Conservation (phyloP, 768 basidiomycete species). For the Amanita polypyramis region DNA sequence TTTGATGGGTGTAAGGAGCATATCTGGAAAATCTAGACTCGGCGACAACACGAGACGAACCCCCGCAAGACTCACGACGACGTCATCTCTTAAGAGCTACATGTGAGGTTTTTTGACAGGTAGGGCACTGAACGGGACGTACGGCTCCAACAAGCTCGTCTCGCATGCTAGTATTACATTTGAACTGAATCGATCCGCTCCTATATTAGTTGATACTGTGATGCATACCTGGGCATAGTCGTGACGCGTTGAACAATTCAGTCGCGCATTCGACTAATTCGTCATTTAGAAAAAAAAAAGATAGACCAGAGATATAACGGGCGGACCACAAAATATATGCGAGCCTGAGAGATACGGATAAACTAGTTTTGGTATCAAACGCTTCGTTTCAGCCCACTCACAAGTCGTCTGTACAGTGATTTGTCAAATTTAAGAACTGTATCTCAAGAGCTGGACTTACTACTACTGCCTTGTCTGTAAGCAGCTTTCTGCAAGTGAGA, state of each 20-base stretch:
- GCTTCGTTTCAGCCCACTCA: slow-evolving; percentile 6
- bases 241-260: slow-evolving; percentile 66
- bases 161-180: slow-evolving; percentile 52
- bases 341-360: slow-evolving; percentile 40
- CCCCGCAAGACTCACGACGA: slow-evolving; percentile 35
- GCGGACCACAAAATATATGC: slow-evolving; percentile 75
- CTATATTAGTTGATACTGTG: neutral
- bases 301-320: slow-evolving; percentile 4
- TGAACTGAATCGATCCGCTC: neutral
- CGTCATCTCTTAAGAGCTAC: slow-evolving; percentile 38
- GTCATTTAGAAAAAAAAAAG: neutral
- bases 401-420: slow-evolving; percentile 15
- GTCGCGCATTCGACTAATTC: slow-evolving; percentile 71
- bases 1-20: slow-evolving; percentile 80
- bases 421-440: neutral
- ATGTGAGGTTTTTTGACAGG: slow-evolving; percentile 2
- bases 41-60: neutral
- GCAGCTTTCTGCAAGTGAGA: slow-evolving; percentile 56
- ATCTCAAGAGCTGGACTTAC: slow-evolving; percentile 32
- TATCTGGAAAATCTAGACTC: slow-evolving; percentile 31
- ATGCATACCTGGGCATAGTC: slow-evolving; percentile 63
- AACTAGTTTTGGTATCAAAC: neutral
- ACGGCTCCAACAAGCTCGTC: slow-evolving; percentile 74
- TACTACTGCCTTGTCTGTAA: slow-evolving; percentile 77
- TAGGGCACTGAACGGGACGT: slow-evolving; percentile 13